A percentile compares a stretch with the other conserved stretches of the same genome.
Conservation (phyloP, 2,329 filamentous ascomycete species). For the Rutstroemia sp. region DNA sequence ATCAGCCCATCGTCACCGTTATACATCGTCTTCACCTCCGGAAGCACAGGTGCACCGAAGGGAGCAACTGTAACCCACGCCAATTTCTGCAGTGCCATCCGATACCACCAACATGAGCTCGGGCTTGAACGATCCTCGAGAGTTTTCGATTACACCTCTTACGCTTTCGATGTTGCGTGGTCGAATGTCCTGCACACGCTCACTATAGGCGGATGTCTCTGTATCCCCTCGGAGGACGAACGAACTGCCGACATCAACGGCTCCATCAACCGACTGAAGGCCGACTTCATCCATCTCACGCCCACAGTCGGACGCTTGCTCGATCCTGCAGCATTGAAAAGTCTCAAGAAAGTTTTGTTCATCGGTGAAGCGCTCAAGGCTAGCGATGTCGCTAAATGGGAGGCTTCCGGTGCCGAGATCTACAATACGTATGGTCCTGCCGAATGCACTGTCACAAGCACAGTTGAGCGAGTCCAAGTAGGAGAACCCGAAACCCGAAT, state of each 20-base stretch:
- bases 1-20: background rate
- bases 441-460: slow-evolving; percentile 36
- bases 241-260: background rate
- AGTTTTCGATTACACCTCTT: background rate
- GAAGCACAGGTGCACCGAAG: slow-evolving; percentile 38
- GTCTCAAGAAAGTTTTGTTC: background rate
- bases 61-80: slow-evolving; percentile 19
- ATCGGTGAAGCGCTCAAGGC: background rate
- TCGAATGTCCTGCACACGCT: background rate
- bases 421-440: slow-evolving; percentile 67
- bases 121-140: background rate
- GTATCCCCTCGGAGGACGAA: background rate
- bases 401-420: slow-evolving; percentile 24
- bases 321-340: background rate
- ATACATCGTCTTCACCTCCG: slow-evolving; percentile 35
- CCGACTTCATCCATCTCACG: background rate
- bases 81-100: background rate
- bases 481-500: too few species aligned
- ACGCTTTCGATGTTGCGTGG: slow-evolving; percentile 6
- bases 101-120: background rate
- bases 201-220: background rate
- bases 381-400: slow-evolving; percentile 30
- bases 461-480: too few species aligned
- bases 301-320: background rate
- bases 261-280: background rate